Base-by-base conservation (phyloP, 176 grass and related monocot species). In the Avena eriantha region DNA sequence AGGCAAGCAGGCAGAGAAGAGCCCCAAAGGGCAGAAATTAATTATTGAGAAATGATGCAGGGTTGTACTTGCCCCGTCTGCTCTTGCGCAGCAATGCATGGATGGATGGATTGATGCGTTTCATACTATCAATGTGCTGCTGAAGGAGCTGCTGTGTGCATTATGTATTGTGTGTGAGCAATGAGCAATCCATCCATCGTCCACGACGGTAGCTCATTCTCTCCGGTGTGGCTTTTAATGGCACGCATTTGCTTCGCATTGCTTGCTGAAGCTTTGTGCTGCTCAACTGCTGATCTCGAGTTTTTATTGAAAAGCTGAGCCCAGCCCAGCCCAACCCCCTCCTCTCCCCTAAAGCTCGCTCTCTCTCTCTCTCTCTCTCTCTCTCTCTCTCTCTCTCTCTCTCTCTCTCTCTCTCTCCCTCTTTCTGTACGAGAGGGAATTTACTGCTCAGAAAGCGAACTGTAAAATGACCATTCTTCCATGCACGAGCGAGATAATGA, bases 21-120 rank as follows among this genome's bases (percentile, higher is more conserved):
- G 82, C 73, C 77, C 74, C 75, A 8, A 77, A 83, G 85, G 76
- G 77, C n/a, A 83, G 69, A 91, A 85, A 79, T 89, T 85, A 80
- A 93, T 93, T 92, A 90, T 96, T 96, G 87, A 80, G 89, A 87
- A 86, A 96, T 93, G 91, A 93, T 85, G 84, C 29, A 80, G 73
- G 43, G 78, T 68, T 93, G 89, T 93, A 92, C 94, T 90, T 93
- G 88, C 78, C 78, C 82, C 78, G 67, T 87, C 86, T 78, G 82
- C 77, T 79, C 73, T 73, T 73, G 65, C 70, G 83, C 82, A 92
- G 90, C 47, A 79, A 34, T 87, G 85, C 76, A 33, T 69, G 67
- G 34, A 18, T 31, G 73, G 24, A 67, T 35, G 64, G n/a, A 29
- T 29, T 29, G 29, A 49, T 8, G 43, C 16, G 73, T 54, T 53